Evolutionary conservation across 495 filamentous ascomycete species (phyloP).

Genomic region (Hypomontagnella monticulosa): DNA sequence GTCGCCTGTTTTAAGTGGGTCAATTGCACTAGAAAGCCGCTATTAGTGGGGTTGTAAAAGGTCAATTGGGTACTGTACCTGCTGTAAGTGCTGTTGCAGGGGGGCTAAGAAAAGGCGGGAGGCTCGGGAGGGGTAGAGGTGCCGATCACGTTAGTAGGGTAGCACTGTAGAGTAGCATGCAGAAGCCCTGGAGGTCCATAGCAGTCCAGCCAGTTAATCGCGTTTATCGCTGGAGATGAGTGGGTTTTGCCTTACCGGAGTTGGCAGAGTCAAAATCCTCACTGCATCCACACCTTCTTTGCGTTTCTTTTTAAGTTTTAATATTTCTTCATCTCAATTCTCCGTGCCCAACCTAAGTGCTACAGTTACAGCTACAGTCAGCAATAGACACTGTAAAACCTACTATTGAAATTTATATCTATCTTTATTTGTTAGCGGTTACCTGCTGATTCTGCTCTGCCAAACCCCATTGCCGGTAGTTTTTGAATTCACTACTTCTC

Average conservation of each 20-base stretch:
- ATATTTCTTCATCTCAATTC: constrained; percentile 1
- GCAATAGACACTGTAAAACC: too few relatives aligned
- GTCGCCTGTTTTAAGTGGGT: not conserved
- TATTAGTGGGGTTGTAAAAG: not conserved
- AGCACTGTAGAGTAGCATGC: not conserved
- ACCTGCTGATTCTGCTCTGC: too few relatives aligned
- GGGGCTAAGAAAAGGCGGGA: not conserved
- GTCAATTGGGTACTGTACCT: too few relatives aligned
- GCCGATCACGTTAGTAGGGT: not conserved
- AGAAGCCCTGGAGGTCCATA: not conserved
- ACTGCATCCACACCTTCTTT: constrained; percentile 6
- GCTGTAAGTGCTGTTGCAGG: too few relatives aligned
- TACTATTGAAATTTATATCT: too few relatives aligned
- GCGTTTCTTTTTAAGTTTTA: not conserved
- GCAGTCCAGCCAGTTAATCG: constrained; percentile 1
- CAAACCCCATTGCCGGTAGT: too few relatives aligned
- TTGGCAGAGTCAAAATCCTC: constrained; percentile 23
- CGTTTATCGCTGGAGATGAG: not conserved
- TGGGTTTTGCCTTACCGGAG: constrained; percentile 1
- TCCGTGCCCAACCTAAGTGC: too few relatives aligned
- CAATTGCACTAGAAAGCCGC: constrained; percentile 2
- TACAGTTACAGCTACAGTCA: too few relatives aligned
- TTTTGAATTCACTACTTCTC: too few relatives aligned
- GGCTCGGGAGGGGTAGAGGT: not conserved
- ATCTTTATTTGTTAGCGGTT: too few relatives aligned